A percentile compares a stretch with the other conserved stretches of the same genome.
These are phyloP conservation scores for Thelephora ganbajun DNA, from an alignment of 768 basidiomycete species.

Conservation along the genomic window DNA sequence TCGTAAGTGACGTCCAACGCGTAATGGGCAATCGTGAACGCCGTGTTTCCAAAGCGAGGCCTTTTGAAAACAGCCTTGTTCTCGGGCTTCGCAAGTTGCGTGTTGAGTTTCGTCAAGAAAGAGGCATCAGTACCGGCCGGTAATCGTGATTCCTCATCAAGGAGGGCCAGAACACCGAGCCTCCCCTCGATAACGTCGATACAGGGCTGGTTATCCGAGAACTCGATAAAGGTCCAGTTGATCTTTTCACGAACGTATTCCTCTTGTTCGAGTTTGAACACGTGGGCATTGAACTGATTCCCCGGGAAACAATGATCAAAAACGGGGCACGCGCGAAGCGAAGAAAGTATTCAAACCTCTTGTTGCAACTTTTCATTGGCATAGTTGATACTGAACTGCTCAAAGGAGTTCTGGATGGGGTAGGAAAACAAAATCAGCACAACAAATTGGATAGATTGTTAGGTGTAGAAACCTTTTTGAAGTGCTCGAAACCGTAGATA, in stretches of 20 bases:
- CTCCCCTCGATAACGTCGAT: slow-evolving; percentile 98
- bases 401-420: slow-evolving; percentile 58
- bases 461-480: slow-evolving; percentile 61
- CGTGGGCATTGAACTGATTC: slow-evolving; percentile 90
- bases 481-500: slow-evolving; percentile 96
- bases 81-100: slow-evolving; percentile 72
- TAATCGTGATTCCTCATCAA: slow-evolving; percentile 96
- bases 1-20: slow-evolving; percentile 98
- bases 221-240: slow-evolving; percentile 99
- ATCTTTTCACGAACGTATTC: slow-evolving; percentile 98
- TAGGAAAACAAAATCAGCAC: neutral
- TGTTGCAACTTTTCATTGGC: slow-evolving; percentile 98
- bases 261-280: slow-evolving; percentile 98
- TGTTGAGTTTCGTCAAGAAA: slow-evolving; percentile 85
- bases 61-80: slow-evolving; percentile 92
- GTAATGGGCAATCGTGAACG: slow-evolving; percentile 97
- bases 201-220: slow-evolving; percentile 97
- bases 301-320: neutral
- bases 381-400: slow-evolving; percentile 99
- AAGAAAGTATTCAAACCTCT: slow-evolving; percentile 43
- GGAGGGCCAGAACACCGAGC: slow-evolving; percentile 83
- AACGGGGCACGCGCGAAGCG: neutral
- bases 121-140: slow-evolving; percentile 87
- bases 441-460: neutral
- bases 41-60: slow-evolving; percentile 93